Conservation (phyloP, 2,329 filamentous ascomycete genomes). For the Ophioceras dolichostomum region DNA sequence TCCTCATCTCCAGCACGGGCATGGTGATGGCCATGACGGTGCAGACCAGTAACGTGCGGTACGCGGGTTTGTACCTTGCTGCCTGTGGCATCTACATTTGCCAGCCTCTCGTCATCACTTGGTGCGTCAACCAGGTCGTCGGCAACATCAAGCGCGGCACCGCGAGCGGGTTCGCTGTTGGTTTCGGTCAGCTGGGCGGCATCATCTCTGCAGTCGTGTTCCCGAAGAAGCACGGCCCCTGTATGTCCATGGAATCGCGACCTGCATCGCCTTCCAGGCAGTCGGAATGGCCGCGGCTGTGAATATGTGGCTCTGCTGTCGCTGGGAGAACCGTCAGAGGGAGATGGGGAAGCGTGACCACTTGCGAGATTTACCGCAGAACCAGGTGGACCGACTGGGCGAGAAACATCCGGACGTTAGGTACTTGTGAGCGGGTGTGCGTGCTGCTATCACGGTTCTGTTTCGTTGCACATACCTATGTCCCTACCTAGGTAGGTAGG, state of each 20-base stretch:
- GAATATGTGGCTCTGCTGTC: conserved; percentile 9
- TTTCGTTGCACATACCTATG: no score
- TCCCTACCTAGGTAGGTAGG: no score
- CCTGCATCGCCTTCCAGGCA: conserved; percentile 18
- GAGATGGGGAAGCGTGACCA: conserved; percentile 20
- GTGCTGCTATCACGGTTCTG: no score
- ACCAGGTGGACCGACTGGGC: conserved; percentile 23
- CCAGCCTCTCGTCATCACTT: conserved; percentile 23
- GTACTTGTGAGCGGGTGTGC: no score
- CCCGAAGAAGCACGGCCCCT: conserved; percentile 1
- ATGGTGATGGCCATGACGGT: conserved; percentile 22
- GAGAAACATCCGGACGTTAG: conserved; percentile 24
- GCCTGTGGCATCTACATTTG: conserved; percentile 17
- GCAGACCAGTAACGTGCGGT: conserved; percentile 8
- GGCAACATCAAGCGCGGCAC: conserved; percentile 32
- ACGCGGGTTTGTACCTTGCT: conserved; percentile 18
- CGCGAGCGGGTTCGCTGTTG: conserved; percentile 31
- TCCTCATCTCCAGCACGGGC: conserved; percentile 11
- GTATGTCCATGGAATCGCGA: conserved; percentile 11
- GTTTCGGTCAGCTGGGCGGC: conserved; percentile 26
- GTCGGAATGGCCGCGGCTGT: conserved; percentile 7
- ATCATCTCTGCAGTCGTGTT: conserved; percentile 9
- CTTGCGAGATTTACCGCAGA: conserved; percentile 17
- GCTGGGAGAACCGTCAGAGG: conserved; percentile 19
- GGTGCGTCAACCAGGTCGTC: conserved; percentile 31